phyloP scores from a whole-genome alignment of 169 alveolate genomes.

The Cryptosporidium bovis region DNA sequence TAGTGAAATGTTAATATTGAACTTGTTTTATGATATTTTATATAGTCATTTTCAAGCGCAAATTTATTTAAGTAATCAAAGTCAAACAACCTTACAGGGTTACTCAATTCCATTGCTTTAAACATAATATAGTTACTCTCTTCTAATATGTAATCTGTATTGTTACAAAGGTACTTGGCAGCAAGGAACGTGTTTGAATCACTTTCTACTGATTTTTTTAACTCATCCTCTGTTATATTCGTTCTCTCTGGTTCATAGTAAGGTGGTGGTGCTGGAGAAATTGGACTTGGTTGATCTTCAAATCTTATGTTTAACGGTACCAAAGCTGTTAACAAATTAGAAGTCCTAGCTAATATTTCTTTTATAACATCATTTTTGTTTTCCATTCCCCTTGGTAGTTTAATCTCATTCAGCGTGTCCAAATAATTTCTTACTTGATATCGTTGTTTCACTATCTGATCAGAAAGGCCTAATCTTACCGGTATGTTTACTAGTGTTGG shows the following conservation, averaged over 20 bases:
- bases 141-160: constrained; percentile 30
- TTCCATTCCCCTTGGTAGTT: not conserved
- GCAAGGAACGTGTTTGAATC: constrained; percentile 59
- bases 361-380: not conserved
- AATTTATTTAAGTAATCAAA: not conserved
- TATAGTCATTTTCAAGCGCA: constrained; percentile 8
- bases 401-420: constrained; percentile 31
- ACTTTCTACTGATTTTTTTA: constrained; percentile 46
- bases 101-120: constrained; percentile 16
- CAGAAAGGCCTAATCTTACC: constrained; percentile 32
- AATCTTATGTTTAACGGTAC: constrained; percentile 26
- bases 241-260: constrained; percentile 34
- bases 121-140: not conserved
- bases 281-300: constrained; percentile 70
- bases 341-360: constrained; percentile 7
- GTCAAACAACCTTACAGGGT: constrained; percentile 43
- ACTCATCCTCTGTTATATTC: constrained; percentile 42
- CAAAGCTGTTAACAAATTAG: not conserved
- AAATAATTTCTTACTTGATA: constrained; percentile 44
- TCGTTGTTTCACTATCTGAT: constrained; percentile 62
- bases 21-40: not conserved
- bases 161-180: constrained; percentile 62
- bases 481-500: constrained; percentile 50
- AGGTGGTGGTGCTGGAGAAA: constrained; percentile 74
- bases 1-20: constrained; percentile 25